These are phyloP conservation scores for Solanum lycopersicoides DNA, from an alignment of 257 asterid genomes.

Conservation along the genomic window DNA sequence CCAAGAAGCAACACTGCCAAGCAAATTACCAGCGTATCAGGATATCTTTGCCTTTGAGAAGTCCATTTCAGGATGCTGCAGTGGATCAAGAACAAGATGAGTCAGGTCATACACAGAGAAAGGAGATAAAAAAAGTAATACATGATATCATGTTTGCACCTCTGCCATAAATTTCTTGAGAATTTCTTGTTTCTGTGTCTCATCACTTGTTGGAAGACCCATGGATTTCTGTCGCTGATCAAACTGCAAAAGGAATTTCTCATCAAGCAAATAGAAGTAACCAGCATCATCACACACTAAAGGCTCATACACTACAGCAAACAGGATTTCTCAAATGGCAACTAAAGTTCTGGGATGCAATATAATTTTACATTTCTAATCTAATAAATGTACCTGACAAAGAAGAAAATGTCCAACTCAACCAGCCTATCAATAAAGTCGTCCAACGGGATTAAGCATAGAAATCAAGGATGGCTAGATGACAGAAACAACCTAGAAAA, in stretches of 20 bases:
- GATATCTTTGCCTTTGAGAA: constrained; percentile 48
- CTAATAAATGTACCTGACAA: neutral
- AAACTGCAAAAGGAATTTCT: constrained; percentile 22
- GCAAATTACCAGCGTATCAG: constrained; percentile 9
- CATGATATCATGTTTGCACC: constrained; percentile 10
- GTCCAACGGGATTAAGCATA: neutral
- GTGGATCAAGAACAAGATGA: neutral
- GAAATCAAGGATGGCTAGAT: neutral
- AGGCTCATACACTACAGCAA: neutral
- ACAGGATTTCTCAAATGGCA: neutral
- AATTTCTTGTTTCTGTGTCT: constrained; percentile 63
- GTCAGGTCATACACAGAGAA: neutral
- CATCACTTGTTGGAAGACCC: constrained; percentile 77
- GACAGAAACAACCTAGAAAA: neutral
- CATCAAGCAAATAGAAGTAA: neutral
- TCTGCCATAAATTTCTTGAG: constrained; percentile 77
- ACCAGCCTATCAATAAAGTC: neutral
- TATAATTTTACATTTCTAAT: neutral
- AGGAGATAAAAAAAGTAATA: neutral
- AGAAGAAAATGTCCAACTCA: neutral
- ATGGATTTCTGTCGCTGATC: constrained; percentile 69
- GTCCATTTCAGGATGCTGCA: constrained; percentile 88
- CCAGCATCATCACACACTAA: neutral
- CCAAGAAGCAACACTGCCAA: neutral
- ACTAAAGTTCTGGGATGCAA: neutral